phyloP scores from a whole-genome alignment of 2,329 filamentous ascomycete species.

The Endothia cerciana region DNA sequence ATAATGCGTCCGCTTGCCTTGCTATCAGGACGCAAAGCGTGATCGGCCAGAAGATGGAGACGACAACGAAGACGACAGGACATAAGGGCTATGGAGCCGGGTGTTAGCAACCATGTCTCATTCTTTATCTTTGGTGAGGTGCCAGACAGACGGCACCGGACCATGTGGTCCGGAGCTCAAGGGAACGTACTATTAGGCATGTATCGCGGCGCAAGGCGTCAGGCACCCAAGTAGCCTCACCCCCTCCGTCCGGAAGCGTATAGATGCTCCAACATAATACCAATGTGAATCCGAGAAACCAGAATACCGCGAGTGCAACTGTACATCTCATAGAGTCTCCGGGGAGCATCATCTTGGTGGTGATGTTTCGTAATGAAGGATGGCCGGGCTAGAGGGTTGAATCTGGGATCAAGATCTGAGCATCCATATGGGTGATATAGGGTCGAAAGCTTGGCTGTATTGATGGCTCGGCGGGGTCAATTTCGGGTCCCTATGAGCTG shows the following conservation, averaged over 20 bases:
- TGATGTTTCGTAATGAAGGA: neutral
- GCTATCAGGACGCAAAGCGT: neutral
- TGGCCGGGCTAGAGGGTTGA: neutral
- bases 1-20: neutral
- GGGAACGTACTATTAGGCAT: constrained; percentile 6
- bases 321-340: constrained; percentile 2
- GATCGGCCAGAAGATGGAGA: constrained; percentile 25
- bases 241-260: constrained; percentile 11
- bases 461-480: constrained; percentile 14
- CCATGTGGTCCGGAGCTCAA: neutral
- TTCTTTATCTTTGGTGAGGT: neutral
- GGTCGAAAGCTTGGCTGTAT: constrained; percentile 9
- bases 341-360: constrained; percentile 6
- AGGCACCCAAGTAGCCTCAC: constrained; percentile 17
- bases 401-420: neutral
- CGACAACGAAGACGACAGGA: constrained; percentile 20
- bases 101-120: constrained; percentile 10
- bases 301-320: constrained; percentile 1
- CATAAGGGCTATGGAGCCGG: constrained; percentile 9
- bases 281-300: constrained; percentile 18
- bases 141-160: neutral
- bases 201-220: constrained; percentile 6
- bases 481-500: neutral
- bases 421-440: constrained; percentile 3
- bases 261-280: constrained; percentile 20